Base-by-base conservation (phyloP, 1,139 yeast genomes). In the Diutina rugosa region DNA sequence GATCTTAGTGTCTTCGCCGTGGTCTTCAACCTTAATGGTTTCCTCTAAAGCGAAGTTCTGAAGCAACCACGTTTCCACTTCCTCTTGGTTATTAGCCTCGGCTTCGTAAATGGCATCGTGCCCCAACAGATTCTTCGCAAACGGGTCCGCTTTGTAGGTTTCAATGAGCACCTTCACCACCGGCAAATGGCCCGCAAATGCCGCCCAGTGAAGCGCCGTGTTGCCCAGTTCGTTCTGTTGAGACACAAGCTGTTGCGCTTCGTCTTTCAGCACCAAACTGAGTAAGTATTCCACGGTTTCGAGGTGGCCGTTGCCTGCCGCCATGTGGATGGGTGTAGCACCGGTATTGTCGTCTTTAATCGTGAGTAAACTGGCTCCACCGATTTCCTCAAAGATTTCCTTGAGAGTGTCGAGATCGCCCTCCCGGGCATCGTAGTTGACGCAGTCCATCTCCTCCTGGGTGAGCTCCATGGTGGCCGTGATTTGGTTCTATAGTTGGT, bases 201-300 rank as follows among this genome's bases (percentile, higher is more conserved):
- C 80, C 0, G 98, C 97, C 99, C 99, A 93, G 68, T 93, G 98
- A 60, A 93, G 76, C 0, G 98, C 86, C 0, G 99, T 90, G 67
- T 93, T 93, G 4, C 98, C 98, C 38, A 86, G 82, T 54, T 81
- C 87, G 67, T 93, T 93, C 57, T 74, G 77, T 29, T 75, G 71
- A 57, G 82, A 77, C 38, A 86, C 82, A 55, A 84, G 71, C 28
- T 65, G 63, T 35, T 67, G 69, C 46, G 81, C 80, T 41, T 80
- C 77, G 51, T 75, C 76, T 57, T 71, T 66, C 1, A 72, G 58
- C 5, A 85, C 63, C 45, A 83, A 66, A 1, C 80, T 74, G 52
- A 90, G 67, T 53, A 90, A 72, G 65, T 79, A 86, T 63, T 80
- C 69, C 44, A 87, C 80, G 6, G 84, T 81, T 55, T 83, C 90